Conservation (phyloP, 306 rosid genomes). For the Trichosanthes truncata region DNA sequence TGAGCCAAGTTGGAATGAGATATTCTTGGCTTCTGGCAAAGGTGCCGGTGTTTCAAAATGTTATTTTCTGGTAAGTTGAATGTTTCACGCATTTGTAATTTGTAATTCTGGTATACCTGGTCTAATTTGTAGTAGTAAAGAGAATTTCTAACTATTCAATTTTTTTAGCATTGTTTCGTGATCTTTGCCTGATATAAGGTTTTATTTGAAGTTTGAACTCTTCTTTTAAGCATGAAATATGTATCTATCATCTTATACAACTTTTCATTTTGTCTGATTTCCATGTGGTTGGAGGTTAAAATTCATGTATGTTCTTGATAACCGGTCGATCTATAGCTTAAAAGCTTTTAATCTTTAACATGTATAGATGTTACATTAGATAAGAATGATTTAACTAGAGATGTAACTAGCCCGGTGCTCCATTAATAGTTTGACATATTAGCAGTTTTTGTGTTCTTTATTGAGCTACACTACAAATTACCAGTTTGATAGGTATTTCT, state of each 20-base stretch:
- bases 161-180: neutral
- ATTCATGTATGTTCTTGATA: neutral
- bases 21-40: conserved; percentile 53
- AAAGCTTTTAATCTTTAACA: neutral
- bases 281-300: neutral
- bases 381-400: neutral
- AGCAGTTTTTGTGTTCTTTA: too few species aligned
- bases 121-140: too few species aligned
- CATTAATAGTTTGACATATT: too few species aligned
- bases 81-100: neutral
- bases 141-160: too few species aligned
- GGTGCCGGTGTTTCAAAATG: conserved; percentile 38
- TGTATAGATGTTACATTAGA: neutral
- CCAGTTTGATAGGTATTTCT: too few species aligned
- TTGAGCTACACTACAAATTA: too few species aligned
- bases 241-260: too few species aligned
- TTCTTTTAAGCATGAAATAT: too few species aligned
- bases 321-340: neutral
- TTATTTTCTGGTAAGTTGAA: conserved; percentile 30
- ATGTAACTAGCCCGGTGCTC: neutral
- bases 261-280: too few species aligned
- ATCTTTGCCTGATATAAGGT: neutral
- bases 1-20: conserved; percentile 45
- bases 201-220: neutral
- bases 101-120: neutral